Base-by-base conservation (phyloP, 192 early-diverging fungal species). In the Coemansia sp. region DNA sequence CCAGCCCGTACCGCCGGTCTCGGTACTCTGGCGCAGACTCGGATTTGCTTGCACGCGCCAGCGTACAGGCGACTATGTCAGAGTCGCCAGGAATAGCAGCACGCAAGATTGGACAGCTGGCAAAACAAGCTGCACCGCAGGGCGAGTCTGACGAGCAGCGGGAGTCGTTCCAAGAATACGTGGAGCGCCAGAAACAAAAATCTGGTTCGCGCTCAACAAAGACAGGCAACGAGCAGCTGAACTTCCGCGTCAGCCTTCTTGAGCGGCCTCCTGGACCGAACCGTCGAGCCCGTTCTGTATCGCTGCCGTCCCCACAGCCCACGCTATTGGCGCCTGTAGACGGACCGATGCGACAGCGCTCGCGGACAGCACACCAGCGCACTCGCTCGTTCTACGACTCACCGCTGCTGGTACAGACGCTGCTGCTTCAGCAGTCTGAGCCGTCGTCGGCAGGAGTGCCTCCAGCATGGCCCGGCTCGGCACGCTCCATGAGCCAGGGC, bases 171-270 rank as follows among this genome's bases (percentile, higher is more conserved):
- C 74, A 67, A 11, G 60, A 67, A 28, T 78, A 78, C 20, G 64
- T 78, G 12, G 55, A 70, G 53, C 74, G 67, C 53, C 63, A 78
- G 16, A 63, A 56, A 42, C 20, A 15, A 10, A 10, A 45, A 6
- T 36, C 60, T 2, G 40, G 28, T 33, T 42, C 46, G 28, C 46
- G 51, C 19, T 15, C 68, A 9, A 45, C 56, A 4, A 47, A 51
- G 3, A 33, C 44, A 3, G 74, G 68, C 37, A 59, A 51, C 39
- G 68, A 70, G 38, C 74, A 78, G 63, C 74, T 65, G 33, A 62
- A 63, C 44, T 78, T 78, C 63, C 74, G 74, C 20, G 74, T 78
- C 57, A 70, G 74, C 35, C 38, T 78, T 18, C 63, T 78, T 0
- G 68, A 63, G 15, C 73, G 68, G 39, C 36, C 38, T 31, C 40